A percentile compares a stretch with the other conserved stretches of the same genome.
Evolutionary conservation across 2,329 filamentous ascomycete species (phyloP).

Genomic region (Balansia obtecta): DNA sequence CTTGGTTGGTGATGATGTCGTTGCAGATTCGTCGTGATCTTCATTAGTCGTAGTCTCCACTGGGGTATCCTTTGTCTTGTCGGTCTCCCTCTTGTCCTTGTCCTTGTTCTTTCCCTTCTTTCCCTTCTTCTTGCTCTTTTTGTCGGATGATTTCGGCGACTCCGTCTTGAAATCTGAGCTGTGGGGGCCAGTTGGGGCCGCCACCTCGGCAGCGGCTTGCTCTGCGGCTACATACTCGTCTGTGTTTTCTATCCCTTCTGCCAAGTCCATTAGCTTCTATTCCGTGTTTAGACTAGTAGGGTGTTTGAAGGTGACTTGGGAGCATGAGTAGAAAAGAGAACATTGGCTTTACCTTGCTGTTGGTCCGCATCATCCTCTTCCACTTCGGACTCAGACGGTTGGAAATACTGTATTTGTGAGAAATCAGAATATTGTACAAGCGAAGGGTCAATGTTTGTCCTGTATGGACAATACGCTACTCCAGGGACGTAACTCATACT

Average conservation of each 20-base stretch:
- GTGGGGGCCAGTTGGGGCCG: background rate
- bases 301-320: background rate
- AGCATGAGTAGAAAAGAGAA: background rate
- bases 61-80: conserved; percentile 4
- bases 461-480: conserved; percentile 26
- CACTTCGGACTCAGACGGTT: conserved; percentile 27
- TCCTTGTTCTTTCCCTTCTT: conserved; percentile 12
- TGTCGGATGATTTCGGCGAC: background rate
- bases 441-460: conserved; percentile 25
- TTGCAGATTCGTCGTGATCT: conserved; percentile 5
- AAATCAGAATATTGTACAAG: conserved; percentile 30
- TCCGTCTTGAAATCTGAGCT: conserved; percentile 6
- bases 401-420: conserved; percentile 29
- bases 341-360: conserved; percentile 8
- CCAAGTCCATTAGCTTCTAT: background rate
- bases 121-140: conserved; percentile 10
- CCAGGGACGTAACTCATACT: conserved; percentile 30
- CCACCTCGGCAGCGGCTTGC: background rate
- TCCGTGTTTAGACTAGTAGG: background rate
- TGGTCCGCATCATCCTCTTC: conserved; percentile 16
- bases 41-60: conserved; percentile 10
- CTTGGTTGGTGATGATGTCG: conserved; percentile 11
- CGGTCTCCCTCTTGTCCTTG: conserved; percentile 1
- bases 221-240: conserved; percentile 3
- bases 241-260: conserved; percentile 1